These are phyloP conservation scores for Acorus gramineus DNA, from an alignment of 106 monocot genomes.

Conservation along the genomic window DNA sequence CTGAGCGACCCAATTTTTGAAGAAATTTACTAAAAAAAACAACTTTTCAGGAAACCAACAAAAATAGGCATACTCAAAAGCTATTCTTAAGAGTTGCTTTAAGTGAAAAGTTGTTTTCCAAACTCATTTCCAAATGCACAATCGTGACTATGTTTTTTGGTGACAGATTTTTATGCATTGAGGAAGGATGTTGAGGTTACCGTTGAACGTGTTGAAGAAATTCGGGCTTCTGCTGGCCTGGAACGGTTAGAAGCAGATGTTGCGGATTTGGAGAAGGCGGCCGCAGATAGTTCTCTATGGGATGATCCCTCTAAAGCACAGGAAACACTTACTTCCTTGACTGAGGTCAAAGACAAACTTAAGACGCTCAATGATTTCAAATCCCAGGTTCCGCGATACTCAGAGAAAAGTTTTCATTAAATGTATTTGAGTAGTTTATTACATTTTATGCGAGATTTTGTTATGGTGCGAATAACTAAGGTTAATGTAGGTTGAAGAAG, in stretches of 20 bases:
- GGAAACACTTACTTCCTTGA: conserved; percentile 67
- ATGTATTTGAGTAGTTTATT: too few species aligned
- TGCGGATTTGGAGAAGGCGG: conserved; percentile 60
- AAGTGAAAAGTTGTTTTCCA: background rate
- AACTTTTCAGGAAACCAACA: too few species aligned
- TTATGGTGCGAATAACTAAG: too few species aligned
- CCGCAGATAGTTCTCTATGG: conserved; percentile 84
- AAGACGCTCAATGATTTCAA: conserved; percentile 77
- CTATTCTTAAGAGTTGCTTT: too few species aligned
- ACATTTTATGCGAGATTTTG: background rate
- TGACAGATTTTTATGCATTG: conserved; percentile 85
- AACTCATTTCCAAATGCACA: background rate
- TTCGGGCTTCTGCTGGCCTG: conserved; percentile 61
- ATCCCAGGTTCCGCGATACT: conserved; percentile 41
- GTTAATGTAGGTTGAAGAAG: conserved; percentile 68
- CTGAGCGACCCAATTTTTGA: too few species aligned
- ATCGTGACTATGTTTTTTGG: background rate
- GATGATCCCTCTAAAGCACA: conserved; percentile 84
- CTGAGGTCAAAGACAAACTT: conserved; percentile 85
- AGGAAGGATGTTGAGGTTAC: conserved; percentile 78
- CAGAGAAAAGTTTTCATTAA: too few species aligned
- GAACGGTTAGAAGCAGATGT: conserved; percentile 68
- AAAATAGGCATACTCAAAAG: too few species aligned
- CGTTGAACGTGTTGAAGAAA: conserved; percentile 58
- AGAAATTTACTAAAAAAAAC: too few species aligned